Base-by-base conservation (phyloP, 1,284 basidiomycete genomes). In the Boletus hoseneyae region DNA sequence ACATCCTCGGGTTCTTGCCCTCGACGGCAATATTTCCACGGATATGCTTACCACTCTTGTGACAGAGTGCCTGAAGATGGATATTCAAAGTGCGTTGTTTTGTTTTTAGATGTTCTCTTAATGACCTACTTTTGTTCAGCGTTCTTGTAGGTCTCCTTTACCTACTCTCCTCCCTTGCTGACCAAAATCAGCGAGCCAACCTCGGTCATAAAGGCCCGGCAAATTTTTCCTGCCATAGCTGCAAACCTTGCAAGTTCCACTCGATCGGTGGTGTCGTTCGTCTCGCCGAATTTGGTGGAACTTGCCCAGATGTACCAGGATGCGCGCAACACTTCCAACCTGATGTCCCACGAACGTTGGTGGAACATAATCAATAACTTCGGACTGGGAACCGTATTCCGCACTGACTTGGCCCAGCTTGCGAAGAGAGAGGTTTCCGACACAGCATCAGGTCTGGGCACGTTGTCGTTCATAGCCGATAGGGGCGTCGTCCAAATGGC, bases 211-310 rank as follows among this genome's bases (percentile, higher is more conserved):
- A 98, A 97, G 70, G 85, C 89, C 3, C 72, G 74, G 2, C 73
- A 77, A 3, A 80, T 97, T 40, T 63, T 95, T 9, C 77, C 83
- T 0, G 83, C 87, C 1, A 70, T 95, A 48, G 57, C 68, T 12
- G 59, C 71, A 6, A 65, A 69, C 39, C 42, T 72, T 12, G 40
- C 57, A 47, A 50, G 50, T 16, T 45, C 58, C 34, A 51, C 54
- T 12, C 60, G 57, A 36, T 64, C 83, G 3, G 78, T 81, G 3
- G 72, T 93, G 34, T 72, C 83, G 4, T 90, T 83, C 57, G 75
- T 83, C 35, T 85, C 91, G 0, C 93, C 93, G 0, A 96, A 96
- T 67, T 63, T 85, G 13, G 69, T 87, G 23, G 93, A 96, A 66
- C 77, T 96, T 16, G 68, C 73, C 13, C 75, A 81, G 12, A 71